Conservation (phyloP, 805 yeast genomes). For the Saccharomycopsis capsularis region DNA sequence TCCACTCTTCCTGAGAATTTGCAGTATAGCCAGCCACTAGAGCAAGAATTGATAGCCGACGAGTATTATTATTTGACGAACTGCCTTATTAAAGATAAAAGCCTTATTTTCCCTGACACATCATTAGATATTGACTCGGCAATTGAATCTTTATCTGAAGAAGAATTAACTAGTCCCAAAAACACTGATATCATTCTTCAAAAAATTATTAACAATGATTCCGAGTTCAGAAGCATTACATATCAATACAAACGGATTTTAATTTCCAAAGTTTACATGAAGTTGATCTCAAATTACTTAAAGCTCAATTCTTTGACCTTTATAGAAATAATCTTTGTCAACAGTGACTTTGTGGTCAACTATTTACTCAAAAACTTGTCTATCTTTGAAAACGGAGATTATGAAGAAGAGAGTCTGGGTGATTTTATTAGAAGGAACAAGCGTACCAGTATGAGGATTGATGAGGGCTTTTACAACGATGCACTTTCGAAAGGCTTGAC, state of each 20-base stretch:
- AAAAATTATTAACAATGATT: constrained; percentile 16
- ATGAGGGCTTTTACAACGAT: constrained; percentile 12
- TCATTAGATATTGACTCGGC: constrained; percentile 15
- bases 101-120: constrained; percentile 13
- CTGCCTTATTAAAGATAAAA: constrained; percentile 13
- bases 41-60: constrained; percentile 14
- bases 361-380: constrained; percentile 18
- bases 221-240: constrained; percentile 16
- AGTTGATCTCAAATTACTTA: constrained; percentile 15
- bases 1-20: constrained; percentile 7
- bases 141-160: constrained; percentile 15
- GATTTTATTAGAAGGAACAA: background rate
- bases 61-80: constrained; percentile 14
- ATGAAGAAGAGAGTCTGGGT: constrained; percentile 2
- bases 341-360: constrained; percentile 12
- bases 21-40: constrained; percentile 1
- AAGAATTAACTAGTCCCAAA: constrained; percentile 8
- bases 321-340: constrained; percentile 13
- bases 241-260: constrained; percentile 6
- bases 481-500: constrained; percentile 22
- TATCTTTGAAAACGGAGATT: constrained; percentile 15
- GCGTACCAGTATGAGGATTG: constrained; percentile 3
- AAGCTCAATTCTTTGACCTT: constrained; percentile 14
- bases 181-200: constrained; percentile 13
- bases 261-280: constrained; percentile 19